Conservation (phyloP, 108 stramenopile genomes). For the Skeletonema tropicum region DNA sequence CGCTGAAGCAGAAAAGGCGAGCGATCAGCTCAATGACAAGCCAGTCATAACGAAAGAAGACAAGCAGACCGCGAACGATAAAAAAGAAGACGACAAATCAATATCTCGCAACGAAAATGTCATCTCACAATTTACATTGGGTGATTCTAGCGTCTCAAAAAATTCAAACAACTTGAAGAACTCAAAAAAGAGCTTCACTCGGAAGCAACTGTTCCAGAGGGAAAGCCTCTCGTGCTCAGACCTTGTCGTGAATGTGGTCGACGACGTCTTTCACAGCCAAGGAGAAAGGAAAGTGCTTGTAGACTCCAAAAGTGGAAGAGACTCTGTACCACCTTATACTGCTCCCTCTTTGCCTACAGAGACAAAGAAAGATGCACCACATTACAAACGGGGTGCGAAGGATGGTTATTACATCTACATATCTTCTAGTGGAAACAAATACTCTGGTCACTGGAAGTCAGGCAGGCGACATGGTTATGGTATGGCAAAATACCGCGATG, state of each 20-base stretch:
- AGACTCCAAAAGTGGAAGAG: slow-evolving; percentile 16
- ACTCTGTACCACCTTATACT: slow-evolving; percentile 29
- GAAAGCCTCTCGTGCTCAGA: background rate
- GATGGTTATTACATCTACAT: slow-evolving; percentile 44
- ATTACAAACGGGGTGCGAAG: slow-evolving; percentile 29
- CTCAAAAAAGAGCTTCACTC: slow-evolving; percentile 16
- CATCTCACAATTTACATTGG: slow-evolving; percentile 6
- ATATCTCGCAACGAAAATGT: slow-evolving; percentile 13
- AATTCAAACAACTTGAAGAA: slow-evolving; percentile 5
- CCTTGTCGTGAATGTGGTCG: background rate
- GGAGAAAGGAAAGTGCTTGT: slow-evolving; percentile 28
- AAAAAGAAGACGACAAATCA: background rate
- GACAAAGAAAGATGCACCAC: slow-evolving; percentile 13
- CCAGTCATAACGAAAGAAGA: background rate
- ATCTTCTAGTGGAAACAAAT: slow-evolving; percentile 39
- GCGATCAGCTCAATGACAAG: background rate
- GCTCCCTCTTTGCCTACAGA: slow-evolving; percentile 25
- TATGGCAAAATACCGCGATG: slow-evolving; percentile 35
- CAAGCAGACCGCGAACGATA: slow-evolving; percentile 6
- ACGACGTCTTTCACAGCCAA: background rate
- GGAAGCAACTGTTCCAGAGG: slow-evolving; percentile 30
- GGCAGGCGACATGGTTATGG: slow-evolving; percentile 48
- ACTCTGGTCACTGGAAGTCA: slow-evolving; percentile 36
- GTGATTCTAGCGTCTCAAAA: background rate
- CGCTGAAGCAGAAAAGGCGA: background rate